Conservation (phyloP, 768 basidiomycete species). For the Rhizopogon salebrosus region DNA sequence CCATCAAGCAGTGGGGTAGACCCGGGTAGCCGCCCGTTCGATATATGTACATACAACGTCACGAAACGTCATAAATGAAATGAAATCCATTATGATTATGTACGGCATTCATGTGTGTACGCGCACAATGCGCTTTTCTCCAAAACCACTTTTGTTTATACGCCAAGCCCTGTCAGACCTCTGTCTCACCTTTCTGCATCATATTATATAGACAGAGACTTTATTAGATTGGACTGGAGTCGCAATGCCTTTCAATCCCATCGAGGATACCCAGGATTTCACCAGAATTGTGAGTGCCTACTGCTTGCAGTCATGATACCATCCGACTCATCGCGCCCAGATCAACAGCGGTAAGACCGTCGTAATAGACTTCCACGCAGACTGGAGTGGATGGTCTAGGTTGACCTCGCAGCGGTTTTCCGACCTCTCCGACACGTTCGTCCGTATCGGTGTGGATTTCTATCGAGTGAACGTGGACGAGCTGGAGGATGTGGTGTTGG, state of each 20-base stretch:
- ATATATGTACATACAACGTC: neutral
- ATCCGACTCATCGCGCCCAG: conserved; percentile 4
- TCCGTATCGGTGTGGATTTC: conserved; percentile 41
- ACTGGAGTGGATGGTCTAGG: conserved; percentile 8
- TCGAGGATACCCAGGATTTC: conserved; percentile 16
- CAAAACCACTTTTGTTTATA: neutral
- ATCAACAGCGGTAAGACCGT: conserved; percentile 22
- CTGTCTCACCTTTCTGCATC: neutral
- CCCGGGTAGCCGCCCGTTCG: no score
- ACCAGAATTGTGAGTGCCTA: conserved; percentile 10
- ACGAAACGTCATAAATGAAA: neutral
- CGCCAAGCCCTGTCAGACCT: neutral
- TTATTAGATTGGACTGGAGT: neutral
- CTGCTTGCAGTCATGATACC: neutral
- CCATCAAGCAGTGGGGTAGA: neutral
- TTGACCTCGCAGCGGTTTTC: conserved; percentile 13
- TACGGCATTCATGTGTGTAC: neutral
- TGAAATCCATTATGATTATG: neutral
- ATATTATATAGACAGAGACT: neutral
- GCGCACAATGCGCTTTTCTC: neutral
- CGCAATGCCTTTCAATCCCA: conserved; percentile 13
- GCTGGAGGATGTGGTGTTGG: conserved; percentile 45
- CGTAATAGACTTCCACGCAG: conserved; percentile 18
- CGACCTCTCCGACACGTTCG: conserved; percentile 17
- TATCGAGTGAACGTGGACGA: conserved; percentile 75